Base-by-base conservation (phyloP, 345 rosid species). In the Eutrema yunnanense region DNA sequence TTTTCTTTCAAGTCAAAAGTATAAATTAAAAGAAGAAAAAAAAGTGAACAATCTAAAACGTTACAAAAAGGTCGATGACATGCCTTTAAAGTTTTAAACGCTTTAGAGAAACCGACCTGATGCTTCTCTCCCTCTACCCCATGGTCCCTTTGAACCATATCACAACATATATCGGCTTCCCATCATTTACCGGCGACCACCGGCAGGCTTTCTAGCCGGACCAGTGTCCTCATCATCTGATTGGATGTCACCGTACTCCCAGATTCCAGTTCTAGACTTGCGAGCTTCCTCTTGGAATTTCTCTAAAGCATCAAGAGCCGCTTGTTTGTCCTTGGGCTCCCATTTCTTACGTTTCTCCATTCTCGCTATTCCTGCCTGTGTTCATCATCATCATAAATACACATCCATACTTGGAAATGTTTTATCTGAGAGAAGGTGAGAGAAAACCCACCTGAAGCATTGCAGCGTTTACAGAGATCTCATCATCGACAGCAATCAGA, bases 361-460 rank as follows among this genome's bases (percentile, higher is more conserved):
- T 81, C 96, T 84, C 37, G 98, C 98, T 13, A 96, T 84, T 74
- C 99, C 99, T 71, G 79, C 96, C 99, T 92, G 87, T 92, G 87
- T 61, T 41, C 72, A 77, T 14, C 42, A 70, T 30, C 60, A 69
- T 40, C 41, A 59, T 34, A 12, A 49, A 69, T 26, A 48, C 52
- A 26, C 5, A 0, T 54, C 32, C 5, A 0, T 54, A 53, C 40
- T 19, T 44, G 4, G 8, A 46, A 33, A 62, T 69, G 37, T 19
- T 37, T 36, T 41, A 10, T 12, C 4, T 29, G 7, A 62, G 40
- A 71, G 46, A 46, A 41, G 47, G 41, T 54, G 54, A 56, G 37
- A 50, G 32, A 46, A 50, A 43, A 72, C 80, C 9, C 70, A 95
- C 99, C 99, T 92, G 87, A 57, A 92, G 82, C 92, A 95, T 78